These are phyloP conservation scores for Diaporthe batatas DNA, from an alignment of 2,329 filamentous ascomycete genomes.

Conservation along the genomic window DNA sequence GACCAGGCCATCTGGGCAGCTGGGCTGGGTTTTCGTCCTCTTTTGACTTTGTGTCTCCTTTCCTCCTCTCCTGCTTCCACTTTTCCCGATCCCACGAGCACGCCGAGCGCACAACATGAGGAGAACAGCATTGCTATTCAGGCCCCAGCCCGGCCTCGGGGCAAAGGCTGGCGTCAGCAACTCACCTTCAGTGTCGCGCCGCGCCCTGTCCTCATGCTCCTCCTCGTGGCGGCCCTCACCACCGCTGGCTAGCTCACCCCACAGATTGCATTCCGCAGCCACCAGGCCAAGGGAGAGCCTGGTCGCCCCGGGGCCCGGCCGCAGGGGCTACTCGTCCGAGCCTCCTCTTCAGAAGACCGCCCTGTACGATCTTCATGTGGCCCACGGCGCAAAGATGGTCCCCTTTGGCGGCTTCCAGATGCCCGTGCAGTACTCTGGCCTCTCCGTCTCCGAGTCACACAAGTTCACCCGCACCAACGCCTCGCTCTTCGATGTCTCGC, in stretches of 20 bases:
- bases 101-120: slow-evolving; percentile 31
- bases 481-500: slow-evolving; percentile 94
- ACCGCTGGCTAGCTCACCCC: not conserved
- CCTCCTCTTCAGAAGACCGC: slow-evolving; percentile 48
- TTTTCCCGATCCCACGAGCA: not conserved
- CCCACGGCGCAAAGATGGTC: slow-evolving; percentile 90
- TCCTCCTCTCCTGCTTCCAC: not conserved
- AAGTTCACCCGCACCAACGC: slow-evolving; percentile 89
- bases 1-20: too few species aligned
- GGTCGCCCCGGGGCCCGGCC: not conserved
- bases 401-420: slow-evolving; percentile 95
- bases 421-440: slow-evolving; percentile 88
- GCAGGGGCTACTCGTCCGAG: slow-evolving; percentile 38
- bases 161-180: slow-evolving; percentile 9
- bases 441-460: slow-evolving; percentile 87
- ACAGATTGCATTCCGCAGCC: not conserved
- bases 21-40: not conserved
- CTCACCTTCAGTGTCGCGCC: slow-evolving; percentile 14
- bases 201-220: slow-evolving; percentile 24
- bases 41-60: too few species aligned
- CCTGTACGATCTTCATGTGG: slow-evolving; percentile 60
- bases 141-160: slow-evolving; percentile 31
- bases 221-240: not conserved
- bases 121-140: slow-evolving; percentile 25
- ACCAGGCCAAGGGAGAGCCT: not conserved